Evolutionary conservation across 2,329 filamentous ascomycete species (phyloP).

Genomic region (Monilinia vaccinii-corymbosi): DNA sequence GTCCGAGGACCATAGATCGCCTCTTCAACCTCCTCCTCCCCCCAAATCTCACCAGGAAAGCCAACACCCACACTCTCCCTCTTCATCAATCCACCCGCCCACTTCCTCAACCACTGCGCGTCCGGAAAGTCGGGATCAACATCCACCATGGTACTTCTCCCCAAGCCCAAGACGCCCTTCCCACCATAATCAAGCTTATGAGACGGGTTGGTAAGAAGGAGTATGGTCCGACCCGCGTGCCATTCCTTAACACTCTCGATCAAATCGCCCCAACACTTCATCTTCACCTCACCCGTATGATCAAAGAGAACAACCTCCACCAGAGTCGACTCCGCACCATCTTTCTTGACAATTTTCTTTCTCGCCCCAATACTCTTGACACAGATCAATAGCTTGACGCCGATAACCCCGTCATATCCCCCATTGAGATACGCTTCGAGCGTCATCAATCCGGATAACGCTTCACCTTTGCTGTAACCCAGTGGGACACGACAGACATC

Average conservation of each 20-base stretch:
- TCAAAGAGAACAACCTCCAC: constrained; percentile 47
- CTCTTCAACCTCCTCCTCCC: constrained; percentile 29
- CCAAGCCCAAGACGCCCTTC: constrained; percentile 27
- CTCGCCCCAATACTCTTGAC: constrained; percentile 47
- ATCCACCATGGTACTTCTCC: constrained; percentile 42
- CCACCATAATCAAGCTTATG: constrained; percentile 17
- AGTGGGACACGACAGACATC: constrained; percentile 39
- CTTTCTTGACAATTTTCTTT: constrained; percentile 42
- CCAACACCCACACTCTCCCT: constrained; percentile 41
- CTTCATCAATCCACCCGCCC: constrained; percentile 38
- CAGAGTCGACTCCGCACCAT: constrained; percentile 36
- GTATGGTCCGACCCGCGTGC: constrained; percentile 38
- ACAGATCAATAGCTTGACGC: constrained; percentile 45
- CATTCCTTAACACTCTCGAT: constrained; percentile 37
- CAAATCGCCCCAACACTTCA: constrained; percentile 48
- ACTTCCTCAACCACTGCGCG: constrained; percentile 42
- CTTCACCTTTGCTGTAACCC: constrained; percentile 31
- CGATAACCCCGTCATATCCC: constrained; percentile 40
- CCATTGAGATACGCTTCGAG: constrained; percentile 44
- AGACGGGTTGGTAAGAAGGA: constrained; percentile 37
- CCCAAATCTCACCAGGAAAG: constrained; percentile 36
- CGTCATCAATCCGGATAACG: constrained; percentile 44
- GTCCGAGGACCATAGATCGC: constrained; percentile 29
- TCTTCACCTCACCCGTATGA: constrained; percentile 42
- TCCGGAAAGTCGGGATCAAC: constrained; percentile 46